phyloP scores from a whole-genome alignment of 306 rosid genomes.

The Biancaea sappan region DNA sequence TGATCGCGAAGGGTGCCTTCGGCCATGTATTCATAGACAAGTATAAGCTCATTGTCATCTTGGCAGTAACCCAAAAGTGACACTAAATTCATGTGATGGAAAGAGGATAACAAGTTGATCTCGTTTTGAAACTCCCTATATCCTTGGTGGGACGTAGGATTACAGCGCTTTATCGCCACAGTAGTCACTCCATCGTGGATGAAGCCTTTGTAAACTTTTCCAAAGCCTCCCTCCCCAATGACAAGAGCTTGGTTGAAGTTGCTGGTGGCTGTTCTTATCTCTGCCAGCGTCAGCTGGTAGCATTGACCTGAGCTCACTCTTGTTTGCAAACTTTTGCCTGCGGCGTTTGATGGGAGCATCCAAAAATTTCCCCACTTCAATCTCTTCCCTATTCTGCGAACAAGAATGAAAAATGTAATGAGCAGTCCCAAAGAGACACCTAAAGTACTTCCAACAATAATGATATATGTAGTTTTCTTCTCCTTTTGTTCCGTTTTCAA shows the following conservation, averaged over 20 bases:
- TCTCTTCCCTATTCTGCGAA: not conserved
- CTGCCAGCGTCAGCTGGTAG: constrained; percentile 38
- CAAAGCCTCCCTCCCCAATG: constrained; percentile 56
- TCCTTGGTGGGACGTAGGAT: constrained; percentile 47
- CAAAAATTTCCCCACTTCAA: constrained; percentile 2
- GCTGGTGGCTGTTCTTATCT: constrained; percentile 43
- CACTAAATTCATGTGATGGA: constrained; percentile 45
- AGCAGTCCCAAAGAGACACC: constrained; percentile 27
- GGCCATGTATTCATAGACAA: constrained; percentile 55
- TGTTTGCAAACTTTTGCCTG: constrained; percentile 18
- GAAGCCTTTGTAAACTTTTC: constrained; percentile 51
- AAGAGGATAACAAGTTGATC: constrained; percentile 40
- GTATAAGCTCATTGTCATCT: constrained; percentile 47
- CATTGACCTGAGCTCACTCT: constrained; percentile 29
- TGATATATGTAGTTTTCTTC: not conserved
- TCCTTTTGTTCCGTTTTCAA: constrained; percentile 12
- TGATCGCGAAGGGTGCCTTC: constrained; percentile 56
- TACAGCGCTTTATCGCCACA: constrained; percentile 51
- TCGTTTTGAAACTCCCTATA: constrained; percentile 47
- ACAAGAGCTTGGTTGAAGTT: constrained; percentile 42
- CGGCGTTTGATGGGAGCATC: not conserved
- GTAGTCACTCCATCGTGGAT: constrained; percentile 33
- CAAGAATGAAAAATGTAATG: constrained; percentile 1
- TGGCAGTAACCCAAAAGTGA: constrained; percentile 49
- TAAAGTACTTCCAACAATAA: constrained; percentile 16